Percentiles rank a stretch among this genome's conserved stretches.
Evolutionary conservation across 139 green algal species (phyloP).

Genomic region (Volvox reticuliferus): DNA sequence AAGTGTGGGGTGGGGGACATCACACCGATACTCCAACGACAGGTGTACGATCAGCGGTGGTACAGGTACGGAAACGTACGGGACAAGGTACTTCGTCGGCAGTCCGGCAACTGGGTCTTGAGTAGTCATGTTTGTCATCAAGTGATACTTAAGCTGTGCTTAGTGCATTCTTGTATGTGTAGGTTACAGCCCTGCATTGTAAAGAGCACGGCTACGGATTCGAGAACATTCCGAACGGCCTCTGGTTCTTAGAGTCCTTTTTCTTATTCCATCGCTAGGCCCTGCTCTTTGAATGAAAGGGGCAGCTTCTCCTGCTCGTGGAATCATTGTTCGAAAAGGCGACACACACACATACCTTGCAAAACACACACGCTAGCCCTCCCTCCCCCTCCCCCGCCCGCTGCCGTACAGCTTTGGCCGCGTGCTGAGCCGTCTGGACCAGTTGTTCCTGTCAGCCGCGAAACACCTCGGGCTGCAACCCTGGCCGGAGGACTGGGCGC

Average conservation of each 20-base stretch:
- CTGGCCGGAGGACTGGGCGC: neutral
- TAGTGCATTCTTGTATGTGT: neutral
- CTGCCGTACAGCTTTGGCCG: neutral
- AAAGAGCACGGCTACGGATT: neutral
- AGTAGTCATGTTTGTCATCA: neutral
- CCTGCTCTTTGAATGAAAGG: neutral
- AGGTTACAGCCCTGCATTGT: neutral
- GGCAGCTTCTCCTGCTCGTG: too few relatives aligned
- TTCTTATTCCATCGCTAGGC: neutral
- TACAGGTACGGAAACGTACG: neutral
- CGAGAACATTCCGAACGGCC: neutral
- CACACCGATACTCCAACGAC: neutral
- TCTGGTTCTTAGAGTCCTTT: neutral
- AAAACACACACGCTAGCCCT: neutral
- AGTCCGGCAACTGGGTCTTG: neutral
- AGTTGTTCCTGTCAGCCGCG: neutral
- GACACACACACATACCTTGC: neutral
- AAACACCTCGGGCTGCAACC: neutral
- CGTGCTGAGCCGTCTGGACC: neutral
- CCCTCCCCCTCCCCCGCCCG: neutral
- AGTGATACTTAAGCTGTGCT: neutral
- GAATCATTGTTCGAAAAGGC: neutral
- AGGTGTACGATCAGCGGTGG: neutral
- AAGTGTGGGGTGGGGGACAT: neutral
- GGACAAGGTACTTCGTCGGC: neutral